Conservation (phyloP, 345 rosid species). For the Eucalyptus caleyi region DNA sequence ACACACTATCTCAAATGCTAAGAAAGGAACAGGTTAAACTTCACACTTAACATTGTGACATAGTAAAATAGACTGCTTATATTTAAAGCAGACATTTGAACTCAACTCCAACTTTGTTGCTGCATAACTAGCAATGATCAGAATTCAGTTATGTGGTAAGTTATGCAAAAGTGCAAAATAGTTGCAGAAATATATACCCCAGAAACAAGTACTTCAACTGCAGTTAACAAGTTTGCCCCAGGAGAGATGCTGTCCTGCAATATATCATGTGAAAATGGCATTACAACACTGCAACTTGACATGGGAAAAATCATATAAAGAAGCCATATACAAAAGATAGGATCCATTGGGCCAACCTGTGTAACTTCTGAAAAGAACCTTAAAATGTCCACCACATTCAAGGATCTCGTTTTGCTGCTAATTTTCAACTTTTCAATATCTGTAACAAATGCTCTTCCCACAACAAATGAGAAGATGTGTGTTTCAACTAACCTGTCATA, state of each 20-base stretch:
- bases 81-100: not conserved
- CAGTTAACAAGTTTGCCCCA: slow-evolving; percentile 87
- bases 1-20: not conserved
- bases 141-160: not conserved
- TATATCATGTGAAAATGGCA: not conserved
- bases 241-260: slow-evolving; percentile 81
- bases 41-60: not conserved
- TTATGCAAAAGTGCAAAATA: not conserved
- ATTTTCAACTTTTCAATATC: slow-evolving; percentile 96
- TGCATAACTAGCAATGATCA: not conserved
- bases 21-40: not conserved
- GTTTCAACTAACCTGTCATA: slow-evolving; percentile 96
- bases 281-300: slow-evolving; percentile 1
- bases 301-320: not conserved
- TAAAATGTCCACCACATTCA: slow-evolving; percentile 60
- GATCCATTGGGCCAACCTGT: slow-evolving; percentile 39
- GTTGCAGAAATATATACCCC: slow-evolving; percentile 52
- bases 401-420: slow-evolving; percentile 79
- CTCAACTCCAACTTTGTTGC: not conserved
- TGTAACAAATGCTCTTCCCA: slow-evolving; percentile 99
- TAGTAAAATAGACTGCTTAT: not conserved
- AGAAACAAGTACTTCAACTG: slow-evolving; percentile 85
- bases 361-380: slow-evolving; percentile 74
- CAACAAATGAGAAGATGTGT: slow-evolving; percentile 94
- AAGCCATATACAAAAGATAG: not conserved